Evolutionary conservation across 805 yeast species (phyloP), one percentile per base, ranked within the genome.

Genomic region (Suhomyces sp.): DNA sequence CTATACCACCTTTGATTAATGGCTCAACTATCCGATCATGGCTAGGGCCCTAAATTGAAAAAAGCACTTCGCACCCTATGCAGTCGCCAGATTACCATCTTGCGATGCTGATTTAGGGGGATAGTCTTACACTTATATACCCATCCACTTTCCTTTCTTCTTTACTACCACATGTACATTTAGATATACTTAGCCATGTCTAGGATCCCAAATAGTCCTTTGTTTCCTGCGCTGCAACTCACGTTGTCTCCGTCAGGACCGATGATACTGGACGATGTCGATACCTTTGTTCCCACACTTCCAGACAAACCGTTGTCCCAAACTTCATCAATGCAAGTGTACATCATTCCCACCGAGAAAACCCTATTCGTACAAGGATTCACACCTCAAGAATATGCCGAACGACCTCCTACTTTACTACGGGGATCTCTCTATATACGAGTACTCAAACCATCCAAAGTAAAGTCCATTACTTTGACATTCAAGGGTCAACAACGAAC

Each of bases 331-430:
- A 65, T 85, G n/a, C 77, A 82, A 43, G 56, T 85, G n/a, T 85
- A 76, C 48, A 60, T 88, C 6, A 75, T 82, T 6, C 74, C 88
- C 12, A 88, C 95, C 0, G 98, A 90, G 55, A 85, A 84, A 22
- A 78, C 73, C 25, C 61, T 90, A 11, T 90, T 82, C 49, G 72
- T 90, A 7, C 90, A 85, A 51, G 98, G 97, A 0, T 88, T 86
- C 54, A 78, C 79, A 17, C 64, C 76, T 0, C 62, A 72, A 7
- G 95, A 87, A 49, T 77, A 72, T 44, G 60, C 63, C 19, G 77
- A 74, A 13, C 65, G 83, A 29, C 86, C 91, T 4, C 95, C 96
- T 1, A 74, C 91, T 2, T 59, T 90, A 32, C 68, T 90, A 22
- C 70, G 98, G 35, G 98, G 98, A 2, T 77, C 88, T 19, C 62